Base-by-base conservation (phyloP, 2,329 filamentous ascomycete species). In the Colletotrichum lindemuthianum region DNA sequence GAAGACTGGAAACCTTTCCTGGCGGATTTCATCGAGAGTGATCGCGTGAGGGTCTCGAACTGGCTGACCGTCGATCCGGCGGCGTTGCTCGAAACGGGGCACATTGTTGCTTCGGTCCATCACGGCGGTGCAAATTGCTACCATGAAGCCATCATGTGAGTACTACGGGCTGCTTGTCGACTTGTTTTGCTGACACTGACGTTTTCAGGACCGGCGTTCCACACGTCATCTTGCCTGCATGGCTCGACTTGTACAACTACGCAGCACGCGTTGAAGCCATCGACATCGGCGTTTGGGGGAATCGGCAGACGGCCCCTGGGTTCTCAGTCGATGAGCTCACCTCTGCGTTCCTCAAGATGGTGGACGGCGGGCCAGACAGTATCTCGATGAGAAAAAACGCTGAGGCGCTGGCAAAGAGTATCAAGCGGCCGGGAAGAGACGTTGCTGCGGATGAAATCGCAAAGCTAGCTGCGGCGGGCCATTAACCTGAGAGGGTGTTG, bases 171-270 rank as follows among this genome's bases (percentile, higher is more conserved):
- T 3, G 11, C 13, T 3, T 1, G 7, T 2, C 50, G 12, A 9
- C 8, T 6, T 15, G 47, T 24, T 40, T 55, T 44, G 44, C 37
- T 65, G 63, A 50, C 52, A 15, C 4, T 6, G 8, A n/a, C 58
- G 12, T 12, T 34, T 43, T 8, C 34, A 81, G 81, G 5, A 73
- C 76, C 9, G 81, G 81, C 2, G 72, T 81, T 4, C 77, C 82
- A 2, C 82, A 84, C 44, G 68, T 84, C 6, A 66, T 84, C 6
- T 72, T 85, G 1, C 81, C 83, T 0, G 65, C 77, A 0, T 84
- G 82, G 82, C 71, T 77, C 1, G 82, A 84, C 54, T 74, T 77
- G 0, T 82, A 81, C 58, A 80, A 81, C 52, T 82, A 77, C 57
- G 81, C 81, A 8, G 71, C 72, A 12, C 74, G 76, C 2, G 78